Evolutionary conservation across 1,284 basidiomycete species (phyloP).

Genomic region (Stereum hirsutum): DNA sequence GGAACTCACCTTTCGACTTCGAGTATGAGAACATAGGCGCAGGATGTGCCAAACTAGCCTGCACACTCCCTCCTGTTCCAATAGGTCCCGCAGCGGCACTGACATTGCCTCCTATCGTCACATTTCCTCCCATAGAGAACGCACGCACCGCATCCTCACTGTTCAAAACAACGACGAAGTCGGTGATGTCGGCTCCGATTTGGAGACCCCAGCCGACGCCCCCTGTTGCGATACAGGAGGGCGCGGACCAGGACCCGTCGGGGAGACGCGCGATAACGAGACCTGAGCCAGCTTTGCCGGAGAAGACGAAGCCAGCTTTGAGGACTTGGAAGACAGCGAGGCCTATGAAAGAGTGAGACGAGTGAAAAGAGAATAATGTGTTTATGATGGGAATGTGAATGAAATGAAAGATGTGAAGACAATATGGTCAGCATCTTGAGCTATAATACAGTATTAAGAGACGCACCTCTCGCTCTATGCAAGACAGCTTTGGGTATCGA

Average conservation of each 20-base stretch:
- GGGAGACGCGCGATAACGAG: constrained; percentile 91
- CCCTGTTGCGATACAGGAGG: constrained; percentile 96
- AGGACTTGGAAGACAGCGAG: constrained; percentile 94
- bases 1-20: constrained; percentile 75
- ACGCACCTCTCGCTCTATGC: constrained; percentile 76
- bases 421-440: too few species aligned
- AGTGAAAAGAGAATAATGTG: constrained; percentile 1
- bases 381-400: neutral
- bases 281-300: constrained; percentile 91
- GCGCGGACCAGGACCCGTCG: constrained; percentile 96
- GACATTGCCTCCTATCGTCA: constrained; percentile 89
- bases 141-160: constrained; percentile 93
- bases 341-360: constrained; percentile 33
- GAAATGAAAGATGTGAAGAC: neutral
- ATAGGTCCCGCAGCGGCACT: constrained; percentile 87
- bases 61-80: constrained; percentile 89
- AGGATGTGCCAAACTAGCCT: constrained; percentile 83
- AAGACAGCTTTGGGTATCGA: constrained; percentile 93
- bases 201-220: constrained; percentile 95
- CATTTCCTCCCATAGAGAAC: constrained; percentile 92
- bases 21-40: constrained; percentile 98
- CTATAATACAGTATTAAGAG: neutral
- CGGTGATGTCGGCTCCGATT: constrained; percentile 84
- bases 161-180: constrained; percentile 93
- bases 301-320: constrained; percentile 94